Evolutionary conservation across 2,329 filamentous ascomycete genomes (phyloP).

Genomic region (Emergomyces pasteurianus): DNA sequence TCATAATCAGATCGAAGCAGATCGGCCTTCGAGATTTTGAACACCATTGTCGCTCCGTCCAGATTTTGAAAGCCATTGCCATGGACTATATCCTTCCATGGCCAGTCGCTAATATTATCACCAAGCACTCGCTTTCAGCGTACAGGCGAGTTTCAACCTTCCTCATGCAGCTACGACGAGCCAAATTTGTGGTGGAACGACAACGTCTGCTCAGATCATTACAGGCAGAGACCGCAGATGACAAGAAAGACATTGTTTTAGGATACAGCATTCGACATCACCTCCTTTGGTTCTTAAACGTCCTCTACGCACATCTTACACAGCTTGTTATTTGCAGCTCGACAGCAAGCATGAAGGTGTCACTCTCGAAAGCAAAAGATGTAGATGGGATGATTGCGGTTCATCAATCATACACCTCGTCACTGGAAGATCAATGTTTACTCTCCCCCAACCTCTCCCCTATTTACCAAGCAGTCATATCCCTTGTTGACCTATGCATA

Average conservation of each 20-base stretch:
- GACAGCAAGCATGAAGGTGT: conserved; percentile 42
- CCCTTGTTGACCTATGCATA: conserved; percentile 63
- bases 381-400: conserved; percentile 69
- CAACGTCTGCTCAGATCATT: conserved; percentile 29
- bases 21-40: conserved; percentile 32
- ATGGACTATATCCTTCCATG: conserved; percentile 57
- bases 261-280: conserved; percentile 48
- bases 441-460: conserved; percentile 56
- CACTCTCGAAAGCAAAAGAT: conserved; percentile 52
- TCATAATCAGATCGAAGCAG: conserved; percentile 46
- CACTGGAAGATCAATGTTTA: conserved; percentile 56
- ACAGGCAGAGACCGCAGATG: conserved; percentile 32
- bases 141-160: conserved; percentile 67
- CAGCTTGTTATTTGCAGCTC: conserved; percentile 57
- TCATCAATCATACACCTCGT: conserved; percentile 52
- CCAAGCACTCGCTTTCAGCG: conserved; percentile 47
- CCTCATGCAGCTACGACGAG: conserved; percentile 64
- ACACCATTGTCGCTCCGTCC: conserved; percentile 46
- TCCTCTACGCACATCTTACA: conserved; percentile 62
- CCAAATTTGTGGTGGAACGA: conserved; percentile 53
- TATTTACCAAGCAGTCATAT: conserved; percentile 61
- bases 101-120: conserved; percentile 60
- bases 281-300: conserved; percentile 66
- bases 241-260: conserved; percentile 24
- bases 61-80: conserved; percentile 49